Conservation (phyloP, 2,329 filamentous ascomycete species). For the Boeremia lycopersici region DNA sequence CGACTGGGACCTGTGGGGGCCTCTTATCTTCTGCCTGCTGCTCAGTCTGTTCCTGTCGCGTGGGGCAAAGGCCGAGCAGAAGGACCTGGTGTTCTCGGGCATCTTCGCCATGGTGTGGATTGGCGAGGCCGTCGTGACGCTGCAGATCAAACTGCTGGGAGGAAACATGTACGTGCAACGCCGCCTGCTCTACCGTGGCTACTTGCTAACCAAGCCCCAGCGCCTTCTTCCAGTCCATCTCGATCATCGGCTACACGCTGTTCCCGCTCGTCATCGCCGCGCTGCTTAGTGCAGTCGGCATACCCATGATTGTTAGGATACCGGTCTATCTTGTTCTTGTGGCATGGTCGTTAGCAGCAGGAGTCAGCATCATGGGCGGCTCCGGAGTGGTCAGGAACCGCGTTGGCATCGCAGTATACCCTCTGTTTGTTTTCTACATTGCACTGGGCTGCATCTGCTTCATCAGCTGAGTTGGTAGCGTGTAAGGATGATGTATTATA, state of each 20-base stretch:
- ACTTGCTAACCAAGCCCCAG: slow-evolving; percentile 57
- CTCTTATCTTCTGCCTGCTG: slow-evolving; percentile 89
- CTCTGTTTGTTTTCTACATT: slow-evolving; percentile 92
- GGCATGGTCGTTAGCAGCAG: slow-evolving; percentile 91
- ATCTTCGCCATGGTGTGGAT: slow-evolving; percentile 98
- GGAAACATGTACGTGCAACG: slow-evolving; percentile 83
- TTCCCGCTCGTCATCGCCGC: slow-evolving; percentile 96
- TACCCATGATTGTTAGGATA: slow-evolving; percentile 81
- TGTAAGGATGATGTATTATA: slow-evolving; percentile 13
- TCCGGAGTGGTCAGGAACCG: slow-evolving; percentile 95
- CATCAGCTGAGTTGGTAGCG: slow-evolving; percentile 69
- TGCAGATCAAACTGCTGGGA: slow-evolving; percentile 95
- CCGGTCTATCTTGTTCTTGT: slow-evolving; percentile 90
- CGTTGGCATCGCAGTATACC: slow-evolving; percentile 91
- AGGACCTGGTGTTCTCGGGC: slow-evolving; percentile 88
- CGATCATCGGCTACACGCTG: slow-evolving; percentile 97
- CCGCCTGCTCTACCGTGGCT: background rate
- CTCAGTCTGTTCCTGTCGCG: slow-evolving; percentile 88
- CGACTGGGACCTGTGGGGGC: slow-evolving; percentile 99
- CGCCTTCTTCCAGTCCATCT: slow-evolving; percentile 96
- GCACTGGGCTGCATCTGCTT: slow-evolving; percentile 94
- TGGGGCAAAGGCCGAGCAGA: slow-evolving; percentile 78
- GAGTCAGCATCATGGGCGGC: slow-evolving; percentile 92
- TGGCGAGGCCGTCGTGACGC: slow-evolving; percentile 92
- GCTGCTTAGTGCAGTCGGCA: slow-evolving; percentile 79